Evolutionary conservation across 2,329 filamentous ascomycete species (phyloP).

Genomic region (Arthrinium puccinioides): DNA sequence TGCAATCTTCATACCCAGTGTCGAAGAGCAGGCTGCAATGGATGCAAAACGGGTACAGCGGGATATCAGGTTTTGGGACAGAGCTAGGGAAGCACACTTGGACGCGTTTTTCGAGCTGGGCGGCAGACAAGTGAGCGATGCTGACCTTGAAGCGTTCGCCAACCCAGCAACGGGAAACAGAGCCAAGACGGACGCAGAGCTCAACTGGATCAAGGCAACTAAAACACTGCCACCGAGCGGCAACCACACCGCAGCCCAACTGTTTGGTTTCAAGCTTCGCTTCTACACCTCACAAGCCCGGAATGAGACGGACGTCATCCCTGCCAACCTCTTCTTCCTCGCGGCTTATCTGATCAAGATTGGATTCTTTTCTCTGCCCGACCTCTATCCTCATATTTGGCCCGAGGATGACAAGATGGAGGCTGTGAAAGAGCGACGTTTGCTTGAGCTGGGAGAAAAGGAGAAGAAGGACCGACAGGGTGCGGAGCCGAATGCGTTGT

Average conservation of each 20-base stretch:
- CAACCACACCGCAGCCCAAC: conserved; percentile 85
- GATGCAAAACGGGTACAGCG: conserved; percentile 51
- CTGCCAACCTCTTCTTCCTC: conserved; percentile 88
- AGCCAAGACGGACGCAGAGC: conserved; percentile 22
- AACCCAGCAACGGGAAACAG: conserved; percentile 42
- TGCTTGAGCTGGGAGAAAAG: conserved; percentile 71
- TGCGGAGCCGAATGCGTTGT: conserved; percentile 71
- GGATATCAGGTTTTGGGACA: conserved; percentile 74
- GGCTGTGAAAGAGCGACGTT: conserved; percentile 58
- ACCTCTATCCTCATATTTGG: conserved; percentile 89
- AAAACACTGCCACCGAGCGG: conserved; percentile 76
- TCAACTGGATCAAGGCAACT: conserved; percentile 71
- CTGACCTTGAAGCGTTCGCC: conserved; percentile 41
- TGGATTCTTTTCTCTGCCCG: conserved; percentile 86
- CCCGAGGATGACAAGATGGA: conserved; percentile 81
- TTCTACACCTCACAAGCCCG: conserved; percentile 84
- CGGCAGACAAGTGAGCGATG: conserved; percentile 57
- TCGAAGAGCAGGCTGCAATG: conserved; percentile 56
- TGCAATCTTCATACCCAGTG: conserved; percentile 23
- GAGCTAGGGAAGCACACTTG: conserved; percentile 68
- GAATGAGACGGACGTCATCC: conserved; percentile 68
- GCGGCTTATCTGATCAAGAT: conserved; percentile 92
- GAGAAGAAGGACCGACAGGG: conserved; percentile 66
- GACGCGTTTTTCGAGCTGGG: conserved; percentile 88
- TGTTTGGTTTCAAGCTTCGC: conserved; percentile 92